phyloP scores from a whole-genome alignment of 148 eudicot species.

The Dysphania ambrosioides region DNA sequence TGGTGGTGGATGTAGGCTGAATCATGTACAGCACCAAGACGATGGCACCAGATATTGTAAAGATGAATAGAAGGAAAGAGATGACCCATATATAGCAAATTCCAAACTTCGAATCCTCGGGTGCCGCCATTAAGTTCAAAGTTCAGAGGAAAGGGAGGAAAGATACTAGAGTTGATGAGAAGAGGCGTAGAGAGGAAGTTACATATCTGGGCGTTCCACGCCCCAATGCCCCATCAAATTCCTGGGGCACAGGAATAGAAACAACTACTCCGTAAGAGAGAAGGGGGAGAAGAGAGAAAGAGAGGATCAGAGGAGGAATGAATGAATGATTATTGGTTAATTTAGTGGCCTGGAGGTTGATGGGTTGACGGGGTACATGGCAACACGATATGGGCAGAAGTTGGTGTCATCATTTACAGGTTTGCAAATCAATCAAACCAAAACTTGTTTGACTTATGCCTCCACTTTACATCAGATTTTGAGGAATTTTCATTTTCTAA shows the following conservation, averaged over 20 bases:
- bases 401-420: constrained; percentile 16
- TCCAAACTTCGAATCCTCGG: constrained; percentile 33
- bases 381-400: constrained; percentile 27
- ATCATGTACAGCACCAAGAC: constrained; percentile 37
- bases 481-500: too few relatives aligned
- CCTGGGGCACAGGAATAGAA: background rate
- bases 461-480: constrained; percentile 12
- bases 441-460: constrained; percentile 30
- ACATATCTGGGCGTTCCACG: background rate
- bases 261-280: background rate
- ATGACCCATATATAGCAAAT: constrained; percentile 41
- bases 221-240: background rate
- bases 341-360: constrained; percentile 1
- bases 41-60: constrained; percentile 36
- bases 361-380: constrained; percentile 10
- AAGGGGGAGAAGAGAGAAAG: background rate
- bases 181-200: too few relatives aligned
- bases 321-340: background rate
- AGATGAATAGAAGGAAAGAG: constrained; percentile 32
- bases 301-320: background rate
- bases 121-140: constrained; percentile 22
- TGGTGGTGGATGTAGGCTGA: constrained; percentile 20
- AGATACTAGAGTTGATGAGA: background rate
- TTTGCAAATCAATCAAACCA: constrained; percentile 11
- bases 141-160: background rate